Evolutionary conservation across 164 flowering plant species (phyloP), one percentile per base, ranked within the genome.

Genomic region (Platanus orientalis): DNA sequence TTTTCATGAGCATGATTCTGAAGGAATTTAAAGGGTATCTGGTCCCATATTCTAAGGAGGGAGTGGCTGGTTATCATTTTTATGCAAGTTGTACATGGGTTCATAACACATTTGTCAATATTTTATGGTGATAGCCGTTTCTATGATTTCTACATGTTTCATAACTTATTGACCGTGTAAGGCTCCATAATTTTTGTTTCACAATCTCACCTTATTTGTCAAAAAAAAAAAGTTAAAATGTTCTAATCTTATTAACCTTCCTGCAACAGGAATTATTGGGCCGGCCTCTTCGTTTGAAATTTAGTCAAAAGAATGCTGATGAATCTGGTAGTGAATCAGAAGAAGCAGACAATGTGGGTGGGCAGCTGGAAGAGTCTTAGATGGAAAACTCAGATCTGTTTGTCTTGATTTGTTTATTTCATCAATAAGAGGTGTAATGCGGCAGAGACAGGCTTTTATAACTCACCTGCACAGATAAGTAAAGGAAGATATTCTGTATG

Each of bases 211-310:
- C n/a, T n/a, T n/a, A n/a, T n/a, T n/a, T n/a, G n/a, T n/a, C n/a
- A n/a, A n/a, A n/a, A n/a, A n/a, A n/a, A n/a, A n/a, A 29, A 1
- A 44, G 19, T 14, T 47, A 19, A 55, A 26, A 16, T 25, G 3
- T 5, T 24, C 19, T 59, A 40, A 55, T 56, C 4, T 45, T 17
- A 16, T 48, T 23, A 58, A 60, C 62, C 26, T 60, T 36, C 53
- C 28, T 56, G 52, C 42, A 72, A 67, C 78, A 92, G 97, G 96
- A 89, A 69, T 58, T 92, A 66, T 60, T 92, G 84, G 96, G 86
- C 7, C 78, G 97, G 45, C 87, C 92, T 34, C 12, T 92, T 55
- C 76, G 74, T 45, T 63, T 92, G 57, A 84, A 86, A 70, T 70
- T 89, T 21, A 80, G 88, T 67, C 75, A 77, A 65, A 80, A 49